A percentile compares a stretch with the other conserved stretches of the same genome.
phyloP scores from a whole-genome alignment of 305 asterid species.

The Fraxinus paxiana region DNA sequence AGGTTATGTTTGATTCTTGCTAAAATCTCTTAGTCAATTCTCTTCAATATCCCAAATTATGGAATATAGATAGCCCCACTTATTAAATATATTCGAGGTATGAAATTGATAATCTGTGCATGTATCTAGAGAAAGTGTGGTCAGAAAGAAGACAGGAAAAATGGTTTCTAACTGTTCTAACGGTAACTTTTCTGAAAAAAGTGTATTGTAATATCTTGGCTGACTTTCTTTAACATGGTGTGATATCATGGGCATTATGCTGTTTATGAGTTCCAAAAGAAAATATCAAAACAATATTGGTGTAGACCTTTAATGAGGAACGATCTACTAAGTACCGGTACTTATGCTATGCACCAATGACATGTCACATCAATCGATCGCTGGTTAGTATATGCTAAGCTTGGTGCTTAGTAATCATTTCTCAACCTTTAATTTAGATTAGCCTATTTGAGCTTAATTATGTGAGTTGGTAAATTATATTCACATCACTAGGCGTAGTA shows the following conservation, averaged over 20 bases:
- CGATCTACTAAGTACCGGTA: background rate
- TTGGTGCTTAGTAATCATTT: background rate
- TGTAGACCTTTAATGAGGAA: background rate
- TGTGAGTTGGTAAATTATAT: background rate
- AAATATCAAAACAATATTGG: background rate
- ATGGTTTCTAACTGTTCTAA: background rate
- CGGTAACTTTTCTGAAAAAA: background rate
- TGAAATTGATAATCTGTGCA: background rate
- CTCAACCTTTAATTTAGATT: background rate
- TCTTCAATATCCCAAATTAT: background rate
- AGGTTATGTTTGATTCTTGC: conserved; percentile 42
- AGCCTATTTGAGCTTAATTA: background rate
- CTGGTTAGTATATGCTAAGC: background rate
- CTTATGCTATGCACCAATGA: background rate
- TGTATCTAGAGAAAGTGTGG: background rate
- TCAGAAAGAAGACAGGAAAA: background rate
- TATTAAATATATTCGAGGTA: background rate
- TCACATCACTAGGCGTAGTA: background rate
- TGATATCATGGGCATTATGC: background rate
- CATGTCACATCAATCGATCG: background rate
- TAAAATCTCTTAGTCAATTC: background rate
- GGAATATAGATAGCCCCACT: background rate
- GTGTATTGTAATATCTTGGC: background rate
- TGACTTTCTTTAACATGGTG: background rate
- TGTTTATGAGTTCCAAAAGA: background rate